Conservation (phyloP, 2,329 filamentous ascomycete species). For the Eutypella sp. region DNA sequence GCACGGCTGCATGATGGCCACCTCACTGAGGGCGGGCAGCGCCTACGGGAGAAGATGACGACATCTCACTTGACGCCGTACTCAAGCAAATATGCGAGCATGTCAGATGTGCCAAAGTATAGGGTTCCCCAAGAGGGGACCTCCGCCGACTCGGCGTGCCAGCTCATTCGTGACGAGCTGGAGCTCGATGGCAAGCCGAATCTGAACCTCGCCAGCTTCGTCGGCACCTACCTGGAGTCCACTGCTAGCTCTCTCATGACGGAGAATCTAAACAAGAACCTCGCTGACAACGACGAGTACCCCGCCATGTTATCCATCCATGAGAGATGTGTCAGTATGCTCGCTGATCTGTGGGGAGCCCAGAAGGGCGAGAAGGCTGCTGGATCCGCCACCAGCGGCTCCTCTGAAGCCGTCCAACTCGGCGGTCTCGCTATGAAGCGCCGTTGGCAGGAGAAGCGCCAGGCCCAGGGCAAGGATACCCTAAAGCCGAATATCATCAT, state of each 20-base stretch:
- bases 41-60: constrained; percentile 34
- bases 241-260: constrained; percentile 60
- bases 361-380: constrained; percentile 59
- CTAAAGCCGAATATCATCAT: constrained; percentile 68
- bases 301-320: constrained; percentile 56
- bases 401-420: constrained; percentile 66
- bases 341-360: constrained; percentile 61
- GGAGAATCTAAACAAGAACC: constrained; percentile 66
- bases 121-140: constrained; percentile 52
- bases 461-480: constrained; percentile 56
- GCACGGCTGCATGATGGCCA: constrained; percentile 42
- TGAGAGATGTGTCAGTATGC: constrained; percentile 62
- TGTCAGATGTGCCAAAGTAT: constrained; percentile 55
- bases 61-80: constrained; percentile 53
- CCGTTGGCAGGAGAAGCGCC: constrained; percentile 63
- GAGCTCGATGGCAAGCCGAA: constrained; percentile 63
- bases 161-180: constrained; percentile 58
- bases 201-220: constrained; percentile 65
- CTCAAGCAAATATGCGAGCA: constrained; percentile 50
- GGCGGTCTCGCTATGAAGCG: constrained; percentile 70
- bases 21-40: constrained; percentile 29
- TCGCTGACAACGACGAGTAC: constrained; percentile 66
- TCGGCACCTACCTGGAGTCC: constrained; percentile 67
- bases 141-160: constrained; percentile 58
- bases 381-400: constrained; percentile 66